These are phyloP conservation scores for Cladochytrium replicatum DNA, from an alignment of 192 early-diverging fungal genomes.

Conservation along the genomic window DNA sequence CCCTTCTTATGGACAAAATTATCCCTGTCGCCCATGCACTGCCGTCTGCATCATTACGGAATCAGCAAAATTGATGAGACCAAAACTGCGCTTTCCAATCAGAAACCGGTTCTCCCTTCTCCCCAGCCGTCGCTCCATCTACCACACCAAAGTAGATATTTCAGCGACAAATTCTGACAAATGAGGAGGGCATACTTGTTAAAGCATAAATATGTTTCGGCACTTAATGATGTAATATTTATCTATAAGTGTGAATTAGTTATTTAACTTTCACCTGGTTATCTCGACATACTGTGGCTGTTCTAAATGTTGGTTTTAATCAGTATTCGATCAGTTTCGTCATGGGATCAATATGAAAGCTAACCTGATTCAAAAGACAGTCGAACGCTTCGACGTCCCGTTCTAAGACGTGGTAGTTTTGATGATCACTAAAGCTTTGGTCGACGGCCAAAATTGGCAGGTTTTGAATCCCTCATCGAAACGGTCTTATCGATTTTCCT, in stretches of 20 bases:
- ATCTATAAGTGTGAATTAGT: too few species aligned
- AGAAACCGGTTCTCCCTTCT: slow-evolving; percentile 4
- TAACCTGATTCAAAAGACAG: not conserved
- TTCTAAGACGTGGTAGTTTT: slow-evolving; percentile 22
- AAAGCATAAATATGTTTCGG: slow-evolving; percentile 47
- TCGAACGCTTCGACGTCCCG: slow-evolving; percentile 23
- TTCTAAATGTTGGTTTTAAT: slow-evolving; percentile 62
- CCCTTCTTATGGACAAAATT: slow-evolving; percentile 29
- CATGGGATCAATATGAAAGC: not conserved
- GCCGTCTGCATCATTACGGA: slow-evolving; percentile 39
- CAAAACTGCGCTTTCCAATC: not conserved
- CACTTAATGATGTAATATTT: slow-evolving; percentile 62
- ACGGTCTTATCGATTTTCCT: slow-evolving; percentile 15
- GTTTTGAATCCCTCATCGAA: not conserved
- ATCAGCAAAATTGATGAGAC: slow-evolving; percentile 10
- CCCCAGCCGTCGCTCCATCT: slow-evolving; percentile 58
- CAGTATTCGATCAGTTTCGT: slow-evolving; percentile 58
- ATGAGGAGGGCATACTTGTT: slow-evolving; percentile 23
- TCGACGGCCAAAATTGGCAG: slow-evolving; percentile 21
- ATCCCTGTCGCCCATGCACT: slow-evolving; percentile 48
- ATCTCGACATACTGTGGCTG: too few species aligned
- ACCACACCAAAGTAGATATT: slow-evolving; percentile 43
- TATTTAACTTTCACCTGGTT: too few species aligned
- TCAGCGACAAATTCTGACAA: not conserved
- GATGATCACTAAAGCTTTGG: slow-evolving; percentile 6